Evolutionary conservation across 2,329 filamentous ascomycete species (phyloP), one percentile per base, ranked within the genome.

Genomic region (Huntiella savannae): DNA sequence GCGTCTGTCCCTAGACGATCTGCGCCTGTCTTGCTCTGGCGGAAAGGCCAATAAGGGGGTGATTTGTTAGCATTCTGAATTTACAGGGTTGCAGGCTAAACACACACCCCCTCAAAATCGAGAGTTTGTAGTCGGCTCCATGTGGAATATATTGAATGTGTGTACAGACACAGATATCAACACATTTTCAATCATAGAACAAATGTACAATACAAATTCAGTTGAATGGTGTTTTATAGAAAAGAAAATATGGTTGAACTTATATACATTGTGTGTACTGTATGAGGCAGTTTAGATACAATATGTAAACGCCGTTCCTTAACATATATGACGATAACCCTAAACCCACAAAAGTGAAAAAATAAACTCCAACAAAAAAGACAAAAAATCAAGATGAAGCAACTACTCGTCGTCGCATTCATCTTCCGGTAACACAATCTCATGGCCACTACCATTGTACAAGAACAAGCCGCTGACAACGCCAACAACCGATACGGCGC

Each of bases 381-480:
- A 32, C 3, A 39, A 45, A 37, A 37, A n/a, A 19, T 6, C 11
- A 15, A 39, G 22, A 12, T 36, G 33, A 19, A 12, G 32, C 17
- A 45, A 16, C 13, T 46, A 40, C 37, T 33, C 19, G 42, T 43
- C 46, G n/a, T 56, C 52, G 2, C 59, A 58, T 42, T 64, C 60
- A 44, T 71, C 68, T 1, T 62, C 67, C 5, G 70, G 65, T 5
- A 75, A 55, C 44, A 67, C 59, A 19, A 74, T 69, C 58, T 78
- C 74, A 57, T 77, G 74, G 2, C 75, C 75, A 50, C 62, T 70
- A 0, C 77, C 78, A 54, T 82, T 78, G 34, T 73, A 64, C n/a
- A 82, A 72, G 48, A 68, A 67, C 59, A 75, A 69, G 2, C 73
- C 69, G 8, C 75, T 66, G 2, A 67, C 56, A 57, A 73, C 79